Evolutionary conservation across 1,284 basidiomycete genomes (phyloP).

Genomic region (Trametes polyzona): DNA sequence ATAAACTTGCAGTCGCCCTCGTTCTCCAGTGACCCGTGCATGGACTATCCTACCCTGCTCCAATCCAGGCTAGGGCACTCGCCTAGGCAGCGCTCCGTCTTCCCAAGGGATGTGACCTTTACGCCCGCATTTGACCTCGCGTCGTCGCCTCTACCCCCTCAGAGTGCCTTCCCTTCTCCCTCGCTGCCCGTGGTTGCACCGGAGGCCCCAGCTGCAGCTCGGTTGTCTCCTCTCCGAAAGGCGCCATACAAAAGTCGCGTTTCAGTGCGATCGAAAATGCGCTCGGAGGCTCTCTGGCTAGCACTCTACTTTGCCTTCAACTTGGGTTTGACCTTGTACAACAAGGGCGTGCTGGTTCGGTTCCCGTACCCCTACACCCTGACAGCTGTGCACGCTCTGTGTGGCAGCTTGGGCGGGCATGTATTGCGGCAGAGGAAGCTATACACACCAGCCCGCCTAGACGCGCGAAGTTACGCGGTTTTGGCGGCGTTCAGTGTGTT

Average conservation of each 20-base stretch:
- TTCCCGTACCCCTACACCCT: constrained; percentile 95
- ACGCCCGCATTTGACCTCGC: constrained; percentile 17
- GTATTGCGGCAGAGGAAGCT: constrained; percentile 61
- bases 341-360: constrained; percentile 85
- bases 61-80: constrained; percentile 20
- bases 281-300: constrained; percentile 62
- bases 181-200: constrained; percentile 29
- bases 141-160: constrained; percentile 17
- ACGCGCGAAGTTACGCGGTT: constrained; percentile 59
- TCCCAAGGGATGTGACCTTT: constrained; percentile 16
- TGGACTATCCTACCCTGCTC: constrained; percentile 7
- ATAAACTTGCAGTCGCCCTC: constrained; percentile 1
- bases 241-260: neutral
- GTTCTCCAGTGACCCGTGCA: neutral
- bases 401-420: constrained; percentile 80
- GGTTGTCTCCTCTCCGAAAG: constrained; percentile 3
- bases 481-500: constrained; percentile 82
- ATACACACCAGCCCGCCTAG: constrained; percentile 66
- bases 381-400: constrained; percentile 86
- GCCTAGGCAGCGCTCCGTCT: constrained; percentile 28
- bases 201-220: constrained; percentile 19
- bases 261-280: neutral
- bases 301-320: constrained; percentile 87
- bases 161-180: constrained; percentile 21
- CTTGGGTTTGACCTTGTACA: constrained; percentile 87